phyloP scores from a whole-genome alignment of 352 stramenopile species.

The Phytopythium sindhum region DNA sequence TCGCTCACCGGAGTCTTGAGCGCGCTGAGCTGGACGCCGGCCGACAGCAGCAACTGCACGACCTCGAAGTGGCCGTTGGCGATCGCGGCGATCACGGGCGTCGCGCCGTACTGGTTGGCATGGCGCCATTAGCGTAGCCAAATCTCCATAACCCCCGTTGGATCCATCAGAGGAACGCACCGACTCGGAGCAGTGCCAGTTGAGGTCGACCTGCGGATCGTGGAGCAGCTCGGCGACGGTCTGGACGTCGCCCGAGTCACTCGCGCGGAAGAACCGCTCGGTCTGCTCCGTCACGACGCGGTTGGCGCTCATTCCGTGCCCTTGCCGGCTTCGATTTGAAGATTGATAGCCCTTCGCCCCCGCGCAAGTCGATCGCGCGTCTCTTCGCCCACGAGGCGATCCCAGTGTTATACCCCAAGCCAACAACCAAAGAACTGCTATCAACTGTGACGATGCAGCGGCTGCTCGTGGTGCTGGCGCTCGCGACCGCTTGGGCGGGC shows the following conservation, averaged over 20 bases:
- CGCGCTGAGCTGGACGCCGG: conserved; percentile 51
- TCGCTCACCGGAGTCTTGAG: conserved; percentile 62
- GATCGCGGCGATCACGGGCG: conserved; percentile 66
- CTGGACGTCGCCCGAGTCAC: conserved; percentile 46
- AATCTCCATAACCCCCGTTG: neutral
- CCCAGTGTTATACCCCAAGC: no score
- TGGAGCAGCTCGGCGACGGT: conserved; percentile 39
- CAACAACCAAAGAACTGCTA: conserved; percentile 3
- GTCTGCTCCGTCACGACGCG: conserved; percentile 55
- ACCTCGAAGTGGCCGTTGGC: conserved; percentile 52
- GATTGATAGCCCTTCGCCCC: neutral
- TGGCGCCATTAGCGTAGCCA: neutral
- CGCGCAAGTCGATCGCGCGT: conserved; percentile 1
- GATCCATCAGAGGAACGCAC: conserved; percentile 14
- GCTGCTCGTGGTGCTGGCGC: conserved; percentile 10
- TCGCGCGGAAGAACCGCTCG: conserved; percentile 53
- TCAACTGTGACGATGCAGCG: conserved; percentile 9
- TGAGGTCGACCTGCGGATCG: conserved; percentile 49
- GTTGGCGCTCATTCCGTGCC: conserved; percentile 55
- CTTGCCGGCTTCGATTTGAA: neutral
- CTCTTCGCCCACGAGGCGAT: neutral
- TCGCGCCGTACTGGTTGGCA: conserved; percentile 57
- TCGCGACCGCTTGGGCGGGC: neutral
- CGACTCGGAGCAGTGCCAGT: conserved; percentile 70
- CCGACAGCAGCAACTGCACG: conserved; percentile 51